Evolutionary conservation across 1,284 basidiomycete species (phyloP).

Genomic region (Mrakiaceae sp.): DNA sequence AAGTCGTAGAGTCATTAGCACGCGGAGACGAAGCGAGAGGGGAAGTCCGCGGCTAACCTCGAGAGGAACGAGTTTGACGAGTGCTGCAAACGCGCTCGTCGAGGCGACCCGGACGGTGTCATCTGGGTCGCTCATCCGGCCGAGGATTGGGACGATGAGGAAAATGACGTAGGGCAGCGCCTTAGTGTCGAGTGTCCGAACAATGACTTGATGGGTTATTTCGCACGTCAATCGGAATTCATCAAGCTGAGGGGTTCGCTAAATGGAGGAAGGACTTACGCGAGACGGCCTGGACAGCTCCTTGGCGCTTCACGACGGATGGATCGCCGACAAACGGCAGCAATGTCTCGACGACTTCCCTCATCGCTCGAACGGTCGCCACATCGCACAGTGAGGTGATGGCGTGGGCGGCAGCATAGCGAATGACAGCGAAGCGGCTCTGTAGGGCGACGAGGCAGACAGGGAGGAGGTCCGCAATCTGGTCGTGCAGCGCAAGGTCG

Average conservation of each 20-base stretch:
- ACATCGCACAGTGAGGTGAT: constrained; percentile 79
- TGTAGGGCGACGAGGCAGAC: constrained; percentile 63
- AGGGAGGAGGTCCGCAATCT: constrained; percentile 62
- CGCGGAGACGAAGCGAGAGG: background rate
- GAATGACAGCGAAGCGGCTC: constrained; percentile 76
- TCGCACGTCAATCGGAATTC: background rate
- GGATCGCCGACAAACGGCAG: constrained; percentile 80
- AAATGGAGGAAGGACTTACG: constrained; percentile 45
- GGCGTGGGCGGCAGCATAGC: constrained; percentile 74
- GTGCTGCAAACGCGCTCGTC: constrained; percentile 90
- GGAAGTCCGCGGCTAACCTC: constrained; percentile 49
- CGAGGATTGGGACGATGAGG: constrained; percentile 88
- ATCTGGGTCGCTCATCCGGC: constrained; percentile 92
- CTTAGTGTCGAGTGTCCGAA: constrained; percentile 84
- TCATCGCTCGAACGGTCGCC: constrained; percentile 73
- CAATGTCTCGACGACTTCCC: constrained; percentile 69
- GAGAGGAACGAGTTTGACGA: constrained; percentile 98
- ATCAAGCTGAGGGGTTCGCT: background rate
- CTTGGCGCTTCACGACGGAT: constrained; percentile 71
- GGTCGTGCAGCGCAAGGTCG: constrained; percentile 55
- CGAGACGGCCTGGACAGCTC: constrained; percentile 78
- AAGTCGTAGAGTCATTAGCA: background rate
- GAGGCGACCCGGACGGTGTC: constrained; percentile 84
- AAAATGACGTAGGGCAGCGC: constrained; percentile 96
- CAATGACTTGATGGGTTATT: constrained; percentile 53